phyloP scores from a whole-genome alignment of 345 rosid genomes.

The Luvunga scandens region DNA sequence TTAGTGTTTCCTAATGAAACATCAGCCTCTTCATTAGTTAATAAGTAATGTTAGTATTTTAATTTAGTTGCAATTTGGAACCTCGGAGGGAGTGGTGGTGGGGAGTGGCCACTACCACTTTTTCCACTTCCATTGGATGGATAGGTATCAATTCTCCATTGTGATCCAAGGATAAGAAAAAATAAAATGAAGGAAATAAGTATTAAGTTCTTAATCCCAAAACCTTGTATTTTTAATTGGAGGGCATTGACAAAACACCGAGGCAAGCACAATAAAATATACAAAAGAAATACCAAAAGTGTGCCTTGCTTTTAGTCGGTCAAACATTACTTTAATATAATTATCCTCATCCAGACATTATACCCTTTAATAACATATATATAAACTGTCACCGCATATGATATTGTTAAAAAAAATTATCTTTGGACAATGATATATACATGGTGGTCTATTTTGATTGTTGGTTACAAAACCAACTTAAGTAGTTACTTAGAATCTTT shows the following conservation, averaged over 20 bases:
- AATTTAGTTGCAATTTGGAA: background rate
- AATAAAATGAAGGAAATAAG: background rate
- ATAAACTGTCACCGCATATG: background rate
- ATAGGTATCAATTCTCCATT: slow-evolving; percentile 23
- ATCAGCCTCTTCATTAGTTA: slow-evolving; percentile 1
- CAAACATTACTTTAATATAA: slow-evolving; percentile 22
- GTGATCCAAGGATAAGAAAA: slow-evolving; percentile 27
- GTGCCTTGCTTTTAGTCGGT: slow-evolving; percentile 25
- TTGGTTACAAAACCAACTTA: background rate
- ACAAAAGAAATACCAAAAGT: slow-evolving; percentile 22
- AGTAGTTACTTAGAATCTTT: background rate
- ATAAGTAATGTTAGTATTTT: background rate
- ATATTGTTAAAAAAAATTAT: background rate
- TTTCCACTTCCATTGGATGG: slow-evolving; percentile 33
- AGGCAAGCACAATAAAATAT: slow-evolving; percentile 3
- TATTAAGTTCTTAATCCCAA: slow-evolving; percentile 2
- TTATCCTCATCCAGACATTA: slow-evolving; percentile 14
- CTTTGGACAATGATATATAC: background rate
- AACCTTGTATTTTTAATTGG: slow-evolving; percentile 7
- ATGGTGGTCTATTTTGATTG: background rate
- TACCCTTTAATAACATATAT: background rate
- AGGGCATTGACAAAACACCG: slow-evolving; percentile 15
- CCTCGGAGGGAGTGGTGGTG: slow-evolving; percentile 6
- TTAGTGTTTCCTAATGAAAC: slow-evolving; percentile 21
- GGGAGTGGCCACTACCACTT: slow-evolving; percentile 33